A percentile compares a stretch with the other conserved stretches of the same genome.
Conservation (phyloP, 2,329 filamentous ascomycete genomes). For the Lecanicillium sp. region DNA sequence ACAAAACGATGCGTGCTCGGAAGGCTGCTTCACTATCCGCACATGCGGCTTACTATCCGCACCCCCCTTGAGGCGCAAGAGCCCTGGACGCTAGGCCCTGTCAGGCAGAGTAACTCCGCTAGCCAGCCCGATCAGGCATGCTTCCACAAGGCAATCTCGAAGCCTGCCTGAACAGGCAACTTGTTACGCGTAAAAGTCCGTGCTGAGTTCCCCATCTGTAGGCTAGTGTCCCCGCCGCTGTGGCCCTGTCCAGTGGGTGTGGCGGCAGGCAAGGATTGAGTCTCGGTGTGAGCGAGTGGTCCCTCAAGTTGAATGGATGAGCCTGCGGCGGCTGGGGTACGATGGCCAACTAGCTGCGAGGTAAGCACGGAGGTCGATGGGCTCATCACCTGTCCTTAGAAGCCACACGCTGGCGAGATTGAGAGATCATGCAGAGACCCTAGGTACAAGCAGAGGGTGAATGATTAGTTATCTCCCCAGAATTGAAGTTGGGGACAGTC, state of each 20-base stretch:
- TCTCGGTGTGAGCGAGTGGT: too few species aligned
- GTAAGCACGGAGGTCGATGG: conserved; percentile 7
- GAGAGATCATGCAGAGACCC: neutral
- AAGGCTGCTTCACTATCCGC: neutral
- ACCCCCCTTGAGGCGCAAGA: too few species aligned
- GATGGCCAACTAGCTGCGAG: neutral
- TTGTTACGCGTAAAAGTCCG: conserved; percentile 1
- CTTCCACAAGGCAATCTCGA: conserved; percentile 10
- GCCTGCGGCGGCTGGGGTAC: too few species aligned
- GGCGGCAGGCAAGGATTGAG: too few species aligned
- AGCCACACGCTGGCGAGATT: conserved; percentile 4
- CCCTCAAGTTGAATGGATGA: too few species aligned
- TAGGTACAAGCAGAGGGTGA: neutral
- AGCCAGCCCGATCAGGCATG: conserved; percentile 9
- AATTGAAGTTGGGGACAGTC: too few species aligned
- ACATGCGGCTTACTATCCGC: neutral
- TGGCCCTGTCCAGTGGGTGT: too few species aligned
- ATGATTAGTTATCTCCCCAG: neutral
- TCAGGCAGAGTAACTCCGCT: conserved; percentile 1
- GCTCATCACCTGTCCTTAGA: neutral
- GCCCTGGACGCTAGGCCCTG: neutral
- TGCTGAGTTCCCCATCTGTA: neutral
- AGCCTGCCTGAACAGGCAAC: conserved; percentile 11
- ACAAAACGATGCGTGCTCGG: neutral
- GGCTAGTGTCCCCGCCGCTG: conserved; percentile 2